Base-by-base conservation (phyloP, 2,329 filamentous ascomycete species). In the Trematosphaeria pertusa region DNA sequence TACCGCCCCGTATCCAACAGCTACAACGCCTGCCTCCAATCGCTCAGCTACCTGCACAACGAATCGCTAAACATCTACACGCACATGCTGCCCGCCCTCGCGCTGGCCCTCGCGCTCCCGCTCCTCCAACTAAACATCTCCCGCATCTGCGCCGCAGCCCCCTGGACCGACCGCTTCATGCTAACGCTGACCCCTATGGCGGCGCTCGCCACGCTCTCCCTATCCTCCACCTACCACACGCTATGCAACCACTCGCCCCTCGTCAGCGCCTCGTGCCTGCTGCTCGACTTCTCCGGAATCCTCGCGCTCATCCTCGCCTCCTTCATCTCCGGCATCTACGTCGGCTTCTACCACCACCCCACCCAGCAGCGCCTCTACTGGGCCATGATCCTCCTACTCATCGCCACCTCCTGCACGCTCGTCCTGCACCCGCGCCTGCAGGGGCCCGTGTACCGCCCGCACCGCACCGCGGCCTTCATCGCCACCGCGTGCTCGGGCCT, bases 201-300 rank as follows among this genome's bases (percentile, higher is more conserved):
- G 17, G 72, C 74, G 0, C 58, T 72, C 17, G 47, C 58, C 2
- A 78, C 75, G 41, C 55, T 78, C 17, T 62, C 64, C 11, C 67
- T 75, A 56, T 69, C 61, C 18, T 67, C 90, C 5, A 87, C 86
- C 3, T 97, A 86, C 70, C 93, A 97, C 70, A 81, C 88, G 4
- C 80, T 96, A 36, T 84, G 80, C 26, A 96, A 96, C 59, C 92
- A 97, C 72, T 94, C 88, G n/a, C 81, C 83, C 28, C 70, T 72
- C 2, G 88, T 96, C 15, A 84, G 87, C 3, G 86, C 83, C 55
- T 87, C 89, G 75, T 91, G 91, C 15, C 96, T 97, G 69, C 89
- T 94, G 68, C 76, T 97, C 48, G 93, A 97, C 69, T 97, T 97
- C 70, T 84, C 91, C 7, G 93, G 93, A 14, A 97, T 97, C 61